Conservation (phyloP, 306 rosid species). For the Glycine latifolia region DNA sequence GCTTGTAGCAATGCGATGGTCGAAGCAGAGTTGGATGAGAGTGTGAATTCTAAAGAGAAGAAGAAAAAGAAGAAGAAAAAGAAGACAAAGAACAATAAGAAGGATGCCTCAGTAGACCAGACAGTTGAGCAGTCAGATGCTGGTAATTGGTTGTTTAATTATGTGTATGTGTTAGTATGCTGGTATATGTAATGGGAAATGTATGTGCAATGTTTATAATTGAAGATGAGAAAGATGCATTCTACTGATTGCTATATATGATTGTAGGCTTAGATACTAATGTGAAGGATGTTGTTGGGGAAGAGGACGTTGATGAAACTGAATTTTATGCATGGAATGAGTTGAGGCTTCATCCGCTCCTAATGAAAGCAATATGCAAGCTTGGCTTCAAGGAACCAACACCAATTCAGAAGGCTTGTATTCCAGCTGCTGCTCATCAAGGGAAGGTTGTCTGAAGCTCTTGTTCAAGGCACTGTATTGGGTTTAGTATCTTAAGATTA, state of each 20-base stretch:
- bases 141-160: slow-evolving; percentile 59
- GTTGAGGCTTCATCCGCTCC: slow-evolving; percentile 88
- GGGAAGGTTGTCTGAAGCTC: slow-evolving; percentile 78
- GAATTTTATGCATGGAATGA: slow-evolving; percentile 88
- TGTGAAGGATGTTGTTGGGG: slow-evolving; percentile 54
- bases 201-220: slow-evolving; percentile 12
- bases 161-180: neutral
- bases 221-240: slow-evolving; percentile 13
- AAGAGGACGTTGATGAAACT: slow-evolving; percentile 65
- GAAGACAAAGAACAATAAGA: slow-evolving; percentile 25
- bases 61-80: slow-evolving; percentile 60
- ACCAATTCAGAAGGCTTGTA: slow-evolving; percentile 90
- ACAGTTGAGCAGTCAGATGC: slow-evolving; percentile 42
- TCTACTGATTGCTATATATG: slow-evolving; percentile 26
- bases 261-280: slow-evolving; percentile 55
- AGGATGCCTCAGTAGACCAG: slow-evolving; percentile 46
- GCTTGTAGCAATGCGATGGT: slow-evolving; percentile 35
- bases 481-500: slow-evolving; percentile 17
- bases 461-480: slow-evolving; percentile 34
- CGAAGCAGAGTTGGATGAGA: slow-evolving; percentile 47
- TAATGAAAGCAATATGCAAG: slow-evolving; percentile 78
- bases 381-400: slow-evolving; percentile 95
- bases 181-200: neutral
- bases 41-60: slow-evolving; percentile 45
- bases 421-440: slow-evolving; percentile 97